phyloP scores from a whole-genome alignment of 106 monocot species.

The Platanthera zijinensis region DNA sequence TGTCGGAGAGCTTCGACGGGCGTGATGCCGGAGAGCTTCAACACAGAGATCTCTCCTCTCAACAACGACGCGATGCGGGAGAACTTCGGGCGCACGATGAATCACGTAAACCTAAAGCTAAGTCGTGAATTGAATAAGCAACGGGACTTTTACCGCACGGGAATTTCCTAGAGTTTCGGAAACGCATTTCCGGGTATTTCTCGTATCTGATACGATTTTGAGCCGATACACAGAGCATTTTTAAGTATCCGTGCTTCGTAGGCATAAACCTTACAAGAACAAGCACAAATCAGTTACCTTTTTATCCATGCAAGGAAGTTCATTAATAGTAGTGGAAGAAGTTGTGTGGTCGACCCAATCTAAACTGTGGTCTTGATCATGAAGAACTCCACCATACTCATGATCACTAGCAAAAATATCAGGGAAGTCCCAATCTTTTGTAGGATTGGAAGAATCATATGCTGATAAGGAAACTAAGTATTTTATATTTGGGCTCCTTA shows the following conservation, averaged over 20 bases:
- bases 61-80: no score
- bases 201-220: no score
- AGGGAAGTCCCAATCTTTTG: constrained; percentile 90
- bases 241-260: not conserved
- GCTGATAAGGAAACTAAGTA: constrained; percentile 52
- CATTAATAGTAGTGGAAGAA: constrained; percentile 9
- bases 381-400: not conserved
- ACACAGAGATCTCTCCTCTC: no score
- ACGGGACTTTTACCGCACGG: no score
- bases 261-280: not conserved
- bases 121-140: no score
- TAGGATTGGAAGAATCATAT: constrained; percentile 88
- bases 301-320: constrained; percentile 1
- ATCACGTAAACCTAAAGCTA: no score
- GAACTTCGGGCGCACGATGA: no score
- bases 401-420: constrained; percentile 23
- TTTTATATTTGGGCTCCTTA: constrained; percentile 54
- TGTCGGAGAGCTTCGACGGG: no score
- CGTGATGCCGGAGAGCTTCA: no score
- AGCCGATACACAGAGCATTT: no score
- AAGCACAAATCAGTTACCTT: constrained; percentile 24
- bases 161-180: no score
- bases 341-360: not conserved
- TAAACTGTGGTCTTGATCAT: constrained; percentile 10
- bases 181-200: no score